Conservation (phyloP, 805 yeast species). For the Candida tallmaniae region DNA sequence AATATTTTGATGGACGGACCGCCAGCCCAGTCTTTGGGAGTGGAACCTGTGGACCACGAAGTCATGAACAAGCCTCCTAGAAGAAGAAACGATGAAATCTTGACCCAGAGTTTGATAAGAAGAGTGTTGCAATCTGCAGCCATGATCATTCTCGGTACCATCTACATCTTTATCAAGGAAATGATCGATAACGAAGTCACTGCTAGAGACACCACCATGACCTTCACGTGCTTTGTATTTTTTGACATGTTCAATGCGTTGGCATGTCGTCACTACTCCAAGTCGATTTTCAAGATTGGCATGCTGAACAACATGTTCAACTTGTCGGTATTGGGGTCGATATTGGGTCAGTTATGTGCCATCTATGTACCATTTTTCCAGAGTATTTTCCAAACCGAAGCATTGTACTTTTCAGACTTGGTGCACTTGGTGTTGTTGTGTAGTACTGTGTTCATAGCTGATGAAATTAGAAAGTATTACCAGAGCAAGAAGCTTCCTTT, state of each 20-base stretch:
- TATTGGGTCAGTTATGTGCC: slow-evolving; percentile 89
- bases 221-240: slow-evolving; percentile 93
- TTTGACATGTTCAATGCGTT: slow-evolving; percentile 97
- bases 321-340: slow-evolving; percentile 81
- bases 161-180: slow-evolving; percentile 79
- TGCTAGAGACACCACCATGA: slow-evolving; percentile 97
- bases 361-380: slow-evolving; percentile 93
- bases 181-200: slow-evolving; percentile 82
- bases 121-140: slow-evolving; percentile 74
- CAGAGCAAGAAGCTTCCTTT: slow-evolving; percentile 13
- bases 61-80: slow-evolving; percentile 98
- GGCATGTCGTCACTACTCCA: slow-evolving; percentile 83
- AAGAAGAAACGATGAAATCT: slow-evolving; percentile 75
- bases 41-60: slow-evolving; percentile 93
- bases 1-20: slow-evolving; percentile 99
- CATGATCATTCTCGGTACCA: slow-evolving; percentile 79
- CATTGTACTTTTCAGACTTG: slow-evolving; percentile 68
- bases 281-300: slow-evolving; percentile 81
- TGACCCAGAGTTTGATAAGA: slow-evolving; percentile 63
- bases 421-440: slow-evolving; percentile 57
- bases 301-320: slow-evolving; percentile 86
- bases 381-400: slow-evolving; percentile 90
- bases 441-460: slow-evolving; percentile 80
- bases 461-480: slow-evolving; percentile 67
- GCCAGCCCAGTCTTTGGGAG: slow-evolving; percentile 96